Evolutionary conservation across 805 yeast species (phyloP).

Genomic region (Candida nitratophila): DNA sequence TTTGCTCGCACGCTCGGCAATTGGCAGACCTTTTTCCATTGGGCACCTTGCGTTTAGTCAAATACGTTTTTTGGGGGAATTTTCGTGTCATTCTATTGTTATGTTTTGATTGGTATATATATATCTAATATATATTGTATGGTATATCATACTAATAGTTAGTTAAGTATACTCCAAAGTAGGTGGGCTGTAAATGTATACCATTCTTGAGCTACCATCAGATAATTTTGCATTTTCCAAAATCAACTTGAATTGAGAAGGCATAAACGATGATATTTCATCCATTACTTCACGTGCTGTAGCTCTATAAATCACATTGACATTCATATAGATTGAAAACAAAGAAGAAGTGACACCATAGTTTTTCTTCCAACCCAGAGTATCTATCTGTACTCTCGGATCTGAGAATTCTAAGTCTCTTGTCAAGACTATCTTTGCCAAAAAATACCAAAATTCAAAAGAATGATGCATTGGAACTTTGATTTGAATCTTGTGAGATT

Average conservation of each 20-base stretch:
- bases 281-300: neutral
- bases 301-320: too few species aligned
- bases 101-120: too few species aligned
- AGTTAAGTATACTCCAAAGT: too few species aligned
- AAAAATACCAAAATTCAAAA: neutral
- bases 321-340: neutral
- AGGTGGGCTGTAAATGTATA: too few species aligned
- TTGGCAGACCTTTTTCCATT: too few species aligned
- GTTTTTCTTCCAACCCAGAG: neutral
- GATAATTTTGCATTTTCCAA: neutral
- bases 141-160: too few species aligned
- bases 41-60: too few species aligned
- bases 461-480: neutral
- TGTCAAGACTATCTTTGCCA: neutral
- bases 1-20: too few species aligned
- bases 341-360: neutral
- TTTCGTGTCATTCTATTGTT: too few species aligned
- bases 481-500: neutral
- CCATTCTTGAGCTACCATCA: neutral
- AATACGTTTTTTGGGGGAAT: too few species aligned
- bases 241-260: neutral
- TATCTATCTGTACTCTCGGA: neutral
- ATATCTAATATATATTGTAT: too few species aligned
- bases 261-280: neutral
- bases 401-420: neutral